Conservation (phyloP, 306 rosid species). For the Lathyrus tuberosus region DNA sequence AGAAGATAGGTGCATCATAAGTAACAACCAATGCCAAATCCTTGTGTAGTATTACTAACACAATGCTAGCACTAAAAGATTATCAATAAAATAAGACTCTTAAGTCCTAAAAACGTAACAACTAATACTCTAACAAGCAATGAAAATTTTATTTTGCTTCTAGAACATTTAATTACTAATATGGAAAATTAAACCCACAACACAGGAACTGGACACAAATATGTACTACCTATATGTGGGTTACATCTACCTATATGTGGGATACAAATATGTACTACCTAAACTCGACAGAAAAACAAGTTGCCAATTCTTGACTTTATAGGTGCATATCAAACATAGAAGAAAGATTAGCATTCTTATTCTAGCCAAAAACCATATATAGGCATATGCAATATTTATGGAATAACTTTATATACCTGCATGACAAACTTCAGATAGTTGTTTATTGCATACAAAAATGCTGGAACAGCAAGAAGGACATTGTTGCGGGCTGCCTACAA, state of each 20-base stretch:
- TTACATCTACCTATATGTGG: neutral
- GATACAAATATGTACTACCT: no score
- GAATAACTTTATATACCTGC: conserved; percentile 69
- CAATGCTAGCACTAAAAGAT: conserved; percentile 1
- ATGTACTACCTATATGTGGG: conserved; percentile 3
- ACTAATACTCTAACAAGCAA: conserved; percentile 18
- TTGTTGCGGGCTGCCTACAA: conserved; percentile 96
- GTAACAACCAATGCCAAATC: neutral
- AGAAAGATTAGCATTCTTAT: conserved; percentile 27
- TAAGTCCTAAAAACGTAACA: conserved; percentile 3
- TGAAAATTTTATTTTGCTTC: conserved; percentile 6
- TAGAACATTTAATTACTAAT: conserved; percentile 9
- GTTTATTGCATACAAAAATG: conserved; percentile 91
- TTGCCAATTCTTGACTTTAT: conserved; percentile 6
- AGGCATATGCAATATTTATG: conserved; percentile 19
- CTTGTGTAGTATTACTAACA: conserved; percentile 24
- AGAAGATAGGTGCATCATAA: neutral
- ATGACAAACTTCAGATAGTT: conserved; percentile 95
- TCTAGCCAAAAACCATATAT: conserved; percentile 24
- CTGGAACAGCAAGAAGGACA: conserved; percentile 97
- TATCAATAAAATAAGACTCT: conserved; percentile 6
- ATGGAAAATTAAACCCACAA: conserved; percentile 22
- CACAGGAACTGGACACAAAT: conserved; percentile 22
- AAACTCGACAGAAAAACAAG: neutral
- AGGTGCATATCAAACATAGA: conserved; percentile 6